Evolutionary conservation across 176 grass and related monocot species (phyloP).

Genomic region (Coix lacrymajobi): DNA sequence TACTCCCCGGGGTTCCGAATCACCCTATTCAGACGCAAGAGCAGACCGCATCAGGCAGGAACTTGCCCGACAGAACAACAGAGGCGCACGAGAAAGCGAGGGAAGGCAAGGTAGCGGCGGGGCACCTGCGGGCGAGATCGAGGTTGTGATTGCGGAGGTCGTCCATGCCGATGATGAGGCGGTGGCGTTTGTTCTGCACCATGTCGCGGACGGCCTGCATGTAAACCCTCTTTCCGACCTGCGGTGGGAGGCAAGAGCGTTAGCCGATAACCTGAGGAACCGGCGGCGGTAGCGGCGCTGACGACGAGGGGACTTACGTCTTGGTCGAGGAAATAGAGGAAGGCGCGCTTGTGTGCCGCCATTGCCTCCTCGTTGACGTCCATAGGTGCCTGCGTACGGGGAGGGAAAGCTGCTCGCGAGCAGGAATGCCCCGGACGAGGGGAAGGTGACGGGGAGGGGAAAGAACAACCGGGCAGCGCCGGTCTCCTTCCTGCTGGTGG

Average conservation of each 20-base stretch:
- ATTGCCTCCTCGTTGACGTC: slow-evolving; percentile 97
- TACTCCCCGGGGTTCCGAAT: slow-evolving; percentile 79
- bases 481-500: too few species aligned
- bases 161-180: slow-evolving; percentile 82
- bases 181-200: slow-evolving; percentile 66
- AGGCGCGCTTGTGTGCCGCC: slow-evolving; percentile 79
- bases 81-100: background rate
- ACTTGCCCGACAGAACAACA: background rate
- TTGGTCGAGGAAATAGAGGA: slow-evolving; percentile 85
- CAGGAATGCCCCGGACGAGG: too few species aligned
- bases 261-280: background rate
- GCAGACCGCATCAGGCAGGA: background rate
- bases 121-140: slow-evolving; percentile 80
- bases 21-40: slow-evolving; percentile 39
- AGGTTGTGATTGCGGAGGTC: slow-evolving; percentile 90
- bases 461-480: too few species aligned
- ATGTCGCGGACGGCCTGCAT: slow-evolving; percentile 71
- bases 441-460: too few species aligned
- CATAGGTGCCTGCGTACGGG: slow-evolving; percentile 59
- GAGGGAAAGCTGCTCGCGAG: too few species aligned
- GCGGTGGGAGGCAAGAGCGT: background rate
- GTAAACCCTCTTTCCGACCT: slow-evolving; percentile 76
- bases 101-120: background rate
- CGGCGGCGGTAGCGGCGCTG: background rate
- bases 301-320: slow-evolving; percentile 37